Percentiles rank a stretch among this genome's conserved stretches.
phyloP scores from a whole-genome alignment of 257 asterid species.

The Ocimum tenuiflorum region DNA sequence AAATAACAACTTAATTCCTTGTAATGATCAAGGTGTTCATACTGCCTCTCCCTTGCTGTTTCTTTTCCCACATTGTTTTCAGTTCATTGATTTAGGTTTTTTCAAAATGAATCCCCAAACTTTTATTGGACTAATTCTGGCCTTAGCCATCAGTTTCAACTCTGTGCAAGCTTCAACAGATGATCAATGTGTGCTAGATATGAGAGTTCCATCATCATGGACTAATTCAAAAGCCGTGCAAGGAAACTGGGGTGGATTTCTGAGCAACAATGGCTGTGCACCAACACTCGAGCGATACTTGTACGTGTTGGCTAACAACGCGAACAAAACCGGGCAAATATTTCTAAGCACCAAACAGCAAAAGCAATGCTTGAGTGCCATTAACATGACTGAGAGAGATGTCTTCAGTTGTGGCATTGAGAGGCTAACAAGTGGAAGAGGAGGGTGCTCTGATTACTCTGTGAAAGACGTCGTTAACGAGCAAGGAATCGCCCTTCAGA shows the following conservation, averaged over 20 bases:
- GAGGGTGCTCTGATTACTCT: constrained; percentile 55
- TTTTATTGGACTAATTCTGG: background rate
- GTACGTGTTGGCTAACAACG: constrained; percentile 34
- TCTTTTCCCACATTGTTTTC: background rate
- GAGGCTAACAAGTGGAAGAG: constrained; percentile 48
- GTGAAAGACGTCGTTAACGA: constrained; percentile 32
- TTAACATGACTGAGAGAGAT: constrained; percentile 10
- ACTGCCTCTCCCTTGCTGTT: background rate
- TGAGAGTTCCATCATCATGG: constrained; percentile 24
- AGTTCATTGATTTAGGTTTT: background rate
- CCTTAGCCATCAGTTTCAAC: constrained; percentile 14
- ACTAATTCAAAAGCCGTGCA: constrained; percentile 11
- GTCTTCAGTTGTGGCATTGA: constrained; percentile 43
- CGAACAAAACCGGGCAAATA: constrained; percentile 38
- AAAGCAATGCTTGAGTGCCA: constrained; percentile 26
- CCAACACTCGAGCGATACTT: constrained; percentile 31
- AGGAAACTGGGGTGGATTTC: constrained; percentile 50
- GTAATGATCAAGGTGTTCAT: background rate
- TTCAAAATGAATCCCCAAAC: constrained; percentile 23
- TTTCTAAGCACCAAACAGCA: constrained; percentile 41
- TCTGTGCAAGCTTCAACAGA: constrained; percentile 17
- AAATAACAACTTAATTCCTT: background rate
- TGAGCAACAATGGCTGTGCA: constrained; percentile 30
- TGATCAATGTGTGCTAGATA: constrained; percentile 32
- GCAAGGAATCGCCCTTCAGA: constrained; percentile 27